Percentiles rank a stretch among this genome's conserved stretches.
These are phyloP conservation scores for Daldinia decipiens DNA, from an alignment of 495 filamentous ascomycete genomes.

Conservation along the genomic window DNA sequence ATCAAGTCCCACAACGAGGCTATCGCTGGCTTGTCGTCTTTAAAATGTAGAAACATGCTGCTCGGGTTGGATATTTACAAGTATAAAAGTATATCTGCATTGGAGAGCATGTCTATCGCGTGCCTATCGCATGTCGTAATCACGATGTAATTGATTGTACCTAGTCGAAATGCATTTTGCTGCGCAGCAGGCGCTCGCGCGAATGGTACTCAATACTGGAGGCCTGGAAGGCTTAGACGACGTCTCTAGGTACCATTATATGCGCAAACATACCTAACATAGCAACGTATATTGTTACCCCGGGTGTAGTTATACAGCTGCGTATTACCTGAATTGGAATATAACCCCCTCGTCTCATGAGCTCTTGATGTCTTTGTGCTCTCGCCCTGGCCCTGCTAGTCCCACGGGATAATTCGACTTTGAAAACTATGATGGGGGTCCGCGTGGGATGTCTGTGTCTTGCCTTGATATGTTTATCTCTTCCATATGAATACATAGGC, in stretches of 20 bases:
- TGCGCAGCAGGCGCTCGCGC: constrained; percentile 24
- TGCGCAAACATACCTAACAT: constrained; percentile 18
- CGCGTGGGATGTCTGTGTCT: constrained; percentile 43
- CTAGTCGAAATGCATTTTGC: constrained; percentile 18
- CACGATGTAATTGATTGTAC: constrained; percentile 23
- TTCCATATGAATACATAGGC: constrained; percentile 38
- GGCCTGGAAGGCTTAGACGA: constrained; percentile 35
- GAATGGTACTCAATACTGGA: constrained; percentile 35
- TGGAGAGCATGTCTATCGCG: constrained; percentile 16
- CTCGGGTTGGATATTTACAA: neutral
- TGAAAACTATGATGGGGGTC: constrained; percentile 34
- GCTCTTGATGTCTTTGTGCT: constrained; percentile 11
- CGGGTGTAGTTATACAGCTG: constrained; percentile 15
- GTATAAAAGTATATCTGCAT: constrained; percentile 2
- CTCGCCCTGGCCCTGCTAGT: constrained; percentile 24
- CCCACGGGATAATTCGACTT: constrained; percentile 27
- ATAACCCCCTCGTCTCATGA: constrained; percentile 19
- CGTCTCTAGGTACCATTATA: constrained; percentile 19
- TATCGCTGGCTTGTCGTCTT: constrained; percentile 23
- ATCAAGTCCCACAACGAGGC: constrained; percentile 19
- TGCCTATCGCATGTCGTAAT: constrained; percentile 14
- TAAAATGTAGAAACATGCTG: neutral
- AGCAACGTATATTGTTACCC: constrained; percentile 29
- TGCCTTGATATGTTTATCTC: constrained; percentile 39
- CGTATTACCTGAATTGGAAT: constrained; percentile 34